phyloP scores from a whole-genome alignment of 192 early-diverging fungal genomes.

The Umbelopsis ramanniana region DNA sequence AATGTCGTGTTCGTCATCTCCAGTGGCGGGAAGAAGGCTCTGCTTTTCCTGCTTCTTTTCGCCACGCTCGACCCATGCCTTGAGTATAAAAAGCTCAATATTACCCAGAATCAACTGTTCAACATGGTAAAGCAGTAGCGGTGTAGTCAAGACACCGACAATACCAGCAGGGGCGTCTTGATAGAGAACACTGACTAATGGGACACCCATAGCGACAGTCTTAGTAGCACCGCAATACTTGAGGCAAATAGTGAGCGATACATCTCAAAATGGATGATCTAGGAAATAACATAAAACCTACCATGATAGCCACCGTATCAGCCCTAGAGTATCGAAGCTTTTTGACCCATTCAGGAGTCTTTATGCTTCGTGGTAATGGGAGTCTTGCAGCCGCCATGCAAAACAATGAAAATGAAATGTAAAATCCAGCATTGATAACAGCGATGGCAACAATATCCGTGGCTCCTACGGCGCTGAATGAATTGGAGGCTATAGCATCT shows the following conservation, averaged over 20 bases:
- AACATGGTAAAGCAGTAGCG: slow-evolving; percentile 74
- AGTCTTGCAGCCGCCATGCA: slow-evolving; percentile 49
- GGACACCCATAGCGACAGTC: slow-evolving; percentile 76
- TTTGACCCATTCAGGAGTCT: slow-evolving; percentile 33
- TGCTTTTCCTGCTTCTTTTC: slow-evolving; percentile 34
- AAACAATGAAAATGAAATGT: slow-evolving; percentile 55
- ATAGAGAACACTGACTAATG: slow-evolving; percentile 76
- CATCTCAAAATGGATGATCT: too few species aligned
- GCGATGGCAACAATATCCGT: slow-evolving; percentile 58
- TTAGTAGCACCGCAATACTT: slow-evolving; percentile 75
- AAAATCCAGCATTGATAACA: slow-evolving; percentile 54
- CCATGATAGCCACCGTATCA: slow-evolving; percentile 67
- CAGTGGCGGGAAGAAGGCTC: not conserved
- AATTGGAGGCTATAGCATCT: slow-evolving; percentile 64
- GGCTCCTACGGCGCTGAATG: slow-evolving; percentile 52
- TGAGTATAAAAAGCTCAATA: slow-evolving; percentile 58
- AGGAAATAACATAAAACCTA: slow-evolving; percentile 11
- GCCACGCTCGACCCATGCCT: slow-evolving; percentile 56
- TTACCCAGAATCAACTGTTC: slow-evolving; percentile 71
- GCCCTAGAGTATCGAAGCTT: slow-evolving; percentile 42
- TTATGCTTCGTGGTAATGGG: slow-evolving; percentile 32
- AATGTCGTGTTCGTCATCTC: slow-evolving; percentile 4
- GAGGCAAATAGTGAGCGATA: not conserved
- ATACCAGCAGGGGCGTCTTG: slow-evolving; percentile 46
- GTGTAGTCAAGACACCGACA: slow-evolving; percentile 62